Percentiles rank a stretch among this genome's conserved stretches.
Conservation (phyloP, 768 basidiomycete species). For the Sporobolomyces pararoseus region DNA sequence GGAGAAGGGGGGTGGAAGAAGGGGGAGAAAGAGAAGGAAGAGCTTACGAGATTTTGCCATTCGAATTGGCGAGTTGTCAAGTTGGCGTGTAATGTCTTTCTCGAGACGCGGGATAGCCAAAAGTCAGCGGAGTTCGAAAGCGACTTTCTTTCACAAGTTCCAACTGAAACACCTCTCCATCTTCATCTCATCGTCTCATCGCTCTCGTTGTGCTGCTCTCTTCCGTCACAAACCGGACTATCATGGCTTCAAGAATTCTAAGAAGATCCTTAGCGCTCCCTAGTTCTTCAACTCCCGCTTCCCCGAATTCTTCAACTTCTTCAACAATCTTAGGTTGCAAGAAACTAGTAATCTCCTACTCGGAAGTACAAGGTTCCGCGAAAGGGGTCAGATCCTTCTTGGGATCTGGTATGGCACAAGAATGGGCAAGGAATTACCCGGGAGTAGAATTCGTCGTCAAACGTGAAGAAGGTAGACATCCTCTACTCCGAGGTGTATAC, state of each 20-base stretch:
- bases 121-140: no score
- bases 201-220: background rate
- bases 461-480: constrained; percentile 69
- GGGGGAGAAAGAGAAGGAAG: background rate
- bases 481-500: constrained; percentile 78
- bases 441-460: constrained; percentile 80
- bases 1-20: background rate
- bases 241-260: constrained; percentile 4
- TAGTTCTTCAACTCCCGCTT: constrained; percentile 3
- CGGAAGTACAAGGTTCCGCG: constrained; percentile 76
- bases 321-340: constrained; percentile 33
- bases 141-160: no score
- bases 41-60: constrained; percentile 6
- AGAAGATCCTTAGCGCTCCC: constrained; percentile 8
- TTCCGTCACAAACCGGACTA: background rate
- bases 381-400: constrained; percentile 67
- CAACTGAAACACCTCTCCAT: no score
- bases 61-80: background rate
- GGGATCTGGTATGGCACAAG: constrained; percentile 52
- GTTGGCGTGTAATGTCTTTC: background rate
- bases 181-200: background rate
- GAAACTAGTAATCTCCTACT: constrained; percentile 75
- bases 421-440: constrained; percentile 67
- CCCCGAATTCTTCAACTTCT: background rate
- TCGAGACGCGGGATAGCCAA: background rate